Base-by-base conservation (phyloP, 768 basidiomycete species). In the Boletus rubescentipes region DNA sequence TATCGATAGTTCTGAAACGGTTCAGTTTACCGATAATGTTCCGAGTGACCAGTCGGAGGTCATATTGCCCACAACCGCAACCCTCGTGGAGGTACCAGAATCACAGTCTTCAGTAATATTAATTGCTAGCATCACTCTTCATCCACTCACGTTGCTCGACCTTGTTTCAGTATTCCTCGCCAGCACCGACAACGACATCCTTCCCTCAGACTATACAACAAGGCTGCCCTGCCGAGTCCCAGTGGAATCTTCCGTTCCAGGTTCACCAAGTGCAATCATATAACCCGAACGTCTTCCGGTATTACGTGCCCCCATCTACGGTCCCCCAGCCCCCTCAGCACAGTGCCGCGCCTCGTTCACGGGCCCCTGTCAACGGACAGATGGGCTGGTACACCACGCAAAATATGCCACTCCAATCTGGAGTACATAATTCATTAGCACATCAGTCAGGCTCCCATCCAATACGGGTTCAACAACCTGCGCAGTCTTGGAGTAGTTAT, bases 51-150 rank as follows among this genome's bases (percentile, higher is more conserved):
- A 41, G 10, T 15, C 63, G 12, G 61, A 63, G 67, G 53, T 59
- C 51, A 55, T 64, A 55, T 50, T 71, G 5, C 73, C 71, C 4
- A 66, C 63, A 37, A 73, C 67, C 21, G 73, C 73, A 31, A 71
- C 63, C n/a, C 62, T 75, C 14, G 72, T 69, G 26, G 73, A 74
- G 53, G 62, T 68, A 5, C 60, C 58, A 5, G 66, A 72, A 21
- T 38, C 51, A 29, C 46, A 46, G 40, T 48, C 56, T 47, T 45
- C 52, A 15, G 67, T 69, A 58, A 58, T 40, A 30, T 46, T 29
- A 23, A 20, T 39, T 44, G 12, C 45, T 49, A 6, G 12, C 35
- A 14, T 44, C 12, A 23, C 15, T 44, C 12, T 35, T 46, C 21
- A 8, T 44, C 29, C 36, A 39, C 55, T 60, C 26, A 67, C 18